Evolutionary conservation across 1,284 basidiomycete genomes (phyloP), one percentile per base, ranked within the genome.

Genomic region (Amylostereum areolatum): DNA sequence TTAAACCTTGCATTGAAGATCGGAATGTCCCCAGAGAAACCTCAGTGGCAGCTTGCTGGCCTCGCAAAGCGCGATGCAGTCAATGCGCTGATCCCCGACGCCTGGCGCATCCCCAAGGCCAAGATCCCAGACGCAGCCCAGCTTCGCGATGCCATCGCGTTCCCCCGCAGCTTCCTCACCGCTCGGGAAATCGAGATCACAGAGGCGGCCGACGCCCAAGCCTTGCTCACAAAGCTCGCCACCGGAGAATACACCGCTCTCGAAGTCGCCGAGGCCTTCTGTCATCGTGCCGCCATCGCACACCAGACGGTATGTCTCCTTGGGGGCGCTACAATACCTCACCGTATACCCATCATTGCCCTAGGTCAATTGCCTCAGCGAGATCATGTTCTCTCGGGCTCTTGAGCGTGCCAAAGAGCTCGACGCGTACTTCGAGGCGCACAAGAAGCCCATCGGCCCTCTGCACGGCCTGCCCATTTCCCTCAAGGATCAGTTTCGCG

Each of bases 401-500:
- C 54, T 76, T 4, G 60, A 63, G 34, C 62, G 69, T 31, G 78
- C 77, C 0, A 57, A 56, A 11, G 64, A 70, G 50, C 62, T 77
- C 30, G 78, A 79, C 51, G 65, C 64, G 0, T 59, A 72, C 50
- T 55, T 72, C 27, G 62, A 61, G 28, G 53, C 58, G 33, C 70
- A 64, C 2, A 71, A 70, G 1, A 64, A 61, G 43, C 53, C 65
- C 1, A 59, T 72, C 8, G 77, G 77, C 4, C 73, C 75, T 5
- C 62, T 79, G 25, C 75, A 78, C 52, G 77, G 77, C 3, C 59
- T 80, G 3, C 76, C 77, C 0, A 61, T 79, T 33, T 73, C 68
- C 11, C 56, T 78, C 51, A 75, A 76, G 57, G 73, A 74, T 52
- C 72, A 73, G 45, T 62, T 43, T n/a, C 18, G 41, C 4, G 41